Percentiles rank a stretch among this genome's conserved stretches.
Evolutionary conservation across 768 basidiomycete species (phyloP).

Genomic region (Rhodotorula kratochvilovae): DNA sequence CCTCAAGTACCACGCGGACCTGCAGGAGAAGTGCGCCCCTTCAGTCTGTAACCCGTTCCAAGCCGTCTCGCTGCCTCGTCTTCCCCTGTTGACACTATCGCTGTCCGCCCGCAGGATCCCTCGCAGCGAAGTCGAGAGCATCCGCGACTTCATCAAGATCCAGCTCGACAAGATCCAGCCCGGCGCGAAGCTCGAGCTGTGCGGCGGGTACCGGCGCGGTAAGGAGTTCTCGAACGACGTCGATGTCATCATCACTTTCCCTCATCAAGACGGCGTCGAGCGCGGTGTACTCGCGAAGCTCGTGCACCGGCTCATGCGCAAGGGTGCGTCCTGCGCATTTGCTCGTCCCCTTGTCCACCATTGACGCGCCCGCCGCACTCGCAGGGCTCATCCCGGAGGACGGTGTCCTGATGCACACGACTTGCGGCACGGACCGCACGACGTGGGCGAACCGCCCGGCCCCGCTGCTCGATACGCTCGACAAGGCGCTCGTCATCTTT

Average conservation of each 20-base stretch:
- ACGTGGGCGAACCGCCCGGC: neutral
- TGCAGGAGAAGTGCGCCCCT: neutral
- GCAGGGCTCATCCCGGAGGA: slow-evolving; percentile 3
- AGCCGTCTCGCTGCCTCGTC: too few species aligned
- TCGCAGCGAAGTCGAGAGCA: slow-evolving; percentile 15
- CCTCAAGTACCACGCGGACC: neutral
- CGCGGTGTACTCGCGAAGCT: neutral
- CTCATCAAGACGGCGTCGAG: slow-evolving; percentile 12
- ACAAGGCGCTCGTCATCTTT: slow-evolving; percentile 23
- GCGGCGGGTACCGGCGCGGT: slow-evolving; percentile 26
- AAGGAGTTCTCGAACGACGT: slow-evolving; percentile 21
- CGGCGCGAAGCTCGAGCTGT: neutral
- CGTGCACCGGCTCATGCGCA: neutral
- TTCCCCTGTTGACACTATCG: too few species aligned
- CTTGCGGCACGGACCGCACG: neutral
- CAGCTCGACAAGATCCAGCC: slow-evolving; percentile 16
- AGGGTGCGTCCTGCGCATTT: too few species aligned
- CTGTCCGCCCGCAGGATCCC: slow-evolving; percentile 3
- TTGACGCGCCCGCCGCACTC: too few species aligned
- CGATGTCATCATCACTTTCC: slow-evolving; percentile 19
- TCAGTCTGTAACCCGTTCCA: neutral
- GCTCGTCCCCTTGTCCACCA: too few species aligned
- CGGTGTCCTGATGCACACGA: neutral
- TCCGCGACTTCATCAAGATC: slow-evolving; percentile 8
- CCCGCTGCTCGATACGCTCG: slow-evolving; percentile 1